Percentiles rank a stretch among this genome's conserved stretches.
Evolutionary conservation across 2,329 filamentous ascomycete genomes (phyloP).

Genomic region (Aspergillus eucalypticola): DNA sequence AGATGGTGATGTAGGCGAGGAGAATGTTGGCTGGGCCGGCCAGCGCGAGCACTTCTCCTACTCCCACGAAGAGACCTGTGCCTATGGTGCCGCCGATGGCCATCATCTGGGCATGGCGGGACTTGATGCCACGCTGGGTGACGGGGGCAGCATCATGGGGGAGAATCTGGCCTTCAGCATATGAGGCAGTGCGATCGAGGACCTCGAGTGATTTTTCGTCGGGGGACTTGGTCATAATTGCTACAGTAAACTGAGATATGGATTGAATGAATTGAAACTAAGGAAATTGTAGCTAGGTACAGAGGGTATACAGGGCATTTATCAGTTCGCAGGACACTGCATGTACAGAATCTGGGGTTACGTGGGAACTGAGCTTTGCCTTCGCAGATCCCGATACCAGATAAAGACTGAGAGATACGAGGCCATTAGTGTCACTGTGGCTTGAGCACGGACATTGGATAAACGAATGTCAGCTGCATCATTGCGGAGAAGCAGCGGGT

Average conservation of each 20-base stretch:
- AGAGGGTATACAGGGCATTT: not conserved
- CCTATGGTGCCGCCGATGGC: conserved; percentile 10
- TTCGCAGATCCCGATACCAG: not conserved
- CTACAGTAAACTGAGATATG: not conserved
- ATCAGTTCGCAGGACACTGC: not conserved
- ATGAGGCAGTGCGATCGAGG: not conserved
- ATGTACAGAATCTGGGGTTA: not conserved
- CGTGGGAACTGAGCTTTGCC: not conserved
- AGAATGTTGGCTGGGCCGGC: conserved; percentile 1
- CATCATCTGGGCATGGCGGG: conserved; percentile 13
- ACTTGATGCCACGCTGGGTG: conserved; percentile 9
- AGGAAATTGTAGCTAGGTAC: not conserved
- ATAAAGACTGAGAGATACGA: not conserved
- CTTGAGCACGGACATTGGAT: not conserved
- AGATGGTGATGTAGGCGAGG: not conserved
- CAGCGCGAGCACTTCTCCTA: not conserved
- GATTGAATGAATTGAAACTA: not conserved
- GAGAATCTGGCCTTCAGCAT: not conserved
- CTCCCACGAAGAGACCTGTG: conserved; percentile 6
- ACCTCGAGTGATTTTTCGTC: not conserved
- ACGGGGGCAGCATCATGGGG: not conserved
- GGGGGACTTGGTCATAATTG: not conserved
- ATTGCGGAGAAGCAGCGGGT: not conserved
- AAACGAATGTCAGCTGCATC: not conserved
- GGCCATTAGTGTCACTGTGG: not conserved